A percentile compares a stretch with the other conserved stretches of the same genome.
Evolutionary conservation across 306 rosid species (phyloP).

Genomic region (Vicia villosa): DNA sequence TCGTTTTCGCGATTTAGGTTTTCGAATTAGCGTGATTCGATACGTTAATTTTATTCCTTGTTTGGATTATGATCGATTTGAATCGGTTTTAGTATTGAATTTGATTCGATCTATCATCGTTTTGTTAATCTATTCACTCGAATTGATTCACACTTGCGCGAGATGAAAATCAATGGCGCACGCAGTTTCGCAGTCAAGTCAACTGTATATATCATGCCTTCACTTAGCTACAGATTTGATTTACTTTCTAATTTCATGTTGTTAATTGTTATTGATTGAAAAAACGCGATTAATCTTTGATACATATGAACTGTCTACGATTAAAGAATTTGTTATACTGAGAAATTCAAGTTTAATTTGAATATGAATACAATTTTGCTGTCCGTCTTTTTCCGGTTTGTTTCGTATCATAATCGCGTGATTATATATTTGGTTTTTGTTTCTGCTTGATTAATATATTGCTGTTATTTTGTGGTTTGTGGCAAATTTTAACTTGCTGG

Average conservation of each 20-base stretch:
- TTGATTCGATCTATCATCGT: slow-evolving; percentile 39
- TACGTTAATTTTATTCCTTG: slow-evolving; percentile 18
- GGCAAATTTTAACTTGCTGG: not conserved
- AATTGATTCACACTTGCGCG: slow-evolving; percentile 7
- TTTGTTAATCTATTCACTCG: slow-evolving; percentile 32
- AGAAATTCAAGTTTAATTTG: not conserved
- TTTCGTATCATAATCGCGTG: not conserved
- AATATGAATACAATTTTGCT: slow-evolving; percentile 1
- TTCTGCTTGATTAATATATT: slow-evolving; percentile 13
- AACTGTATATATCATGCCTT: slow-evolving; percentile 25
- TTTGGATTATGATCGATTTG: slow-evolving; percentile 35
- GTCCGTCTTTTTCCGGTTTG: not conserved
- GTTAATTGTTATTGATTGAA: not conserved
- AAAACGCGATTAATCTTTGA: not conserved
- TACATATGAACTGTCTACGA: not conserved
- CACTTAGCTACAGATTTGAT: slow-evolving; percentile 24
- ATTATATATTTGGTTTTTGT: not conserved
- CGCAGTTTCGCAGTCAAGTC: slow-evolving; percentile 19
- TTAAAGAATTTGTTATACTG: not conserved
- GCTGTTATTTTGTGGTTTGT: not conserved
- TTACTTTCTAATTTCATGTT: slow-evolving; percentile 14
- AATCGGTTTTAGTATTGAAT: slow-evolving; percentile 18
- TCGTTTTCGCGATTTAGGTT: slow-evolving; percentile 36
- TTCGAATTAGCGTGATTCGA: slow-evolving; percentile 4
- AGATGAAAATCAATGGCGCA: slow-evolving; percentile 7